These are phyloP conservation scores for Cordyceps javanica DNA, from an alignment of 2,329 filamentous ascomycete genomes.

Conservation along the genomic window DNA sequence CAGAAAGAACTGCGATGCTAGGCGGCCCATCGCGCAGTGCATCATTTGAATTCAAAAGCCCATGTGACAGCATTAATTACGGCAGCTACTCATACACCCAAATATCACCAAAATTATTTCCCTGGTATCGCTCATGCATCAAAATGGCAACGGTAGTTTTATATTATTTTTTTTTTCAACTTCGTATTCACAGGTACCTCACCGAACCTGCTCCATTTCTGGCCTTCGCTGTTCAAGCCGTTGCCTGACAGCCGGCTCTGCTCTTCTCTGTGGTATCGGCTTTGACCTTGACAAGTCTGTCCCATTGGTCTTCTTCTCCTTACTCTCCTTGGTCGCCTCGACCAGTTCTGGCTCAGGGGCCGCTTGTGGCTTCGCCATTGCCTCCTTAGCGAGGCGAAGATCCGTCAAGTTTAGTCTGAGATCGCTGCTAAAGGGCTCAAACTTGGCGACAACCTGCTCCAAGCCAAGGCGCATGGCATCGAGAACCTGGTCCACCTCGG, in stretches of 20 bases:
- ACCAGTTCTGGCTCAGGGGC: conserved; percentile 17
- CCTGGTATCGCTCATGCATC: conserved; percentile 1
- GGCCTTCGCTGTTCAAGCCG: conserved; percentile 1
- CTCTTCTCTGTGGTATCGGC: conserved; percentile 21
- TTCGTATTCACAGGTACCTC: conserved; percentile 8
- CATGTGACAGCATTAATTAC: neutral
- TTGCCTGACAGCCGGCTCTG: conserved; percentile 15
- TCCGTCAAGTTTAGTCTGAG: conserved; percentile 66
- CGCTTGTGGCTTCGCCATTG: conserved; percentile 30
- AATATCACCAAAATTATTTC: neutral
- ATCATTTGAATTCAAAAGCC: no score
- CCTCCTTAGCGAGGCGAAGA: conserved; percentile 67
- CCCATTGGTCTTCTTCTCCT: conserved; percentile 14
- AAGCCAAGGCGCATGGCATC: conserved; percentile 60
- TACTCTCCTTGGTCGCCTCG: conserved; percentile 19
- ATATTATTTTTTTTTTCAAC: neutral
- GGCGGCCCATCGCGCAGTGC: no score
- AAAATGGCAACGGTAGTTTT: neutral
- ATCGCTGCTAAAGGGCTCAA: conserved; percentile 67
- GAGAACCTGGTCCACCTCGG: conserved; percentile 67
- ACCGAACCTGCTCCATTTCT: conserved; percentile 21
- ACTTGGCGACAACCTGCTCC: conserved; percentile 58
- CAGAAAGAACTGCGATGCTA: no score
- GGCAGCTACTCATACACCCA: neutral
- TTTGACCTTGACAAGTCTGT: conserved; percentile 28